Conservation (phyloP, 129 eudicot species). For the Centaurea solstitialis region DNA sequence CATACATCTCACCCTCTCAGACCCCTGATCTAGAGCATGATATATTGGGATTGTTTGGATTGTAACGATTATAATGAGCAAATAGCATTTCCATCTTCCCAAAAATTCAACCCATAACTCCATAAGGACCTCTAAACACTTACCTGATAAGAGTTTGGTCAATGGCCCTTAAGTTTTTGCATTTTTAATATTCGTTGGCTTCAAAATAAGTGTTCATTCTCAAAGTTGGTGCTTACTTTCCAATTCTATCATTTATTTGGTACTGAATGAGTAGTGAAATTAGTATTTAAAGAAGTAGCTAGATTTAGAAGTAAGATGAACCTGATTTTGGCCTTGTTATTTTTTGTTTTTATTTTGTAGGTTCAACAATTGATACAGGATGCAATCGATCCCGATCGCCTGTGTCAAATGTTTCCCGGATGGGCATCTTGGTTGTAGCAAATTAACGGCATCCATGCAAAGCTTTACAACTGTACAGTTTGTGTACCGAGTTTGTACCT, state of each 20-base stretch:
- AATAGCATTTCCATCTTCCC: not conserved
- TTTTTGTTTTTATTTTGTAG: slow-evolving; percentile 32
- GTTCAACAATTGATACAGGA: slow-evolving; percentile 96
- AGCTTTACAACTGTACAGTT: slow-evolving; percentile 3
- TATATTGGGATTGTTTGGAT: not conserved
- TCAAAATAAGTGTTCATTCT: not conserved
- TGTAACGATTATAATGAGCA: not conserved
- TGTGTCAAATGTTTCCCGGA: slow-evolving; percentile 92
- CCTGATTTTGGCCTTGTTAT: not conserved
- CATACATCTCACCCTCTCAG: not conserved
- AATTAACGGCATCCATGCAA: not conserved
- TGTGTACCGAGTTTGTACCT: slow-evolving; percentile 5
- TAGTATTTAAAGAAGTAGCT: not conserved
- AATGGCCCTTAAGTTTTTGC: not conserved
- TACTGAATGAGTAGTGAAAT: not conserved
- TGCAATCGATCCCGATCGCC: slow-evolving; percentile 88
- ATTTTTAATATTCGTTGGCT: not conserved
- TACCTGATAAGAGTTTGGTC: no score
- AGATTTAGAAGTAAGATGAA: not conserved
- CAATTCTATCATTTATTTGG: not conserved
- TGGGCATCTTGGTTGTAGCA: slow-evolving; percentile 91
- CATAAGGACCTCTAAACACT: no score
- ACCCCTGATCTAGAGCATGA: not conserved
- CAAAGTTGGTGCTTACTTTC: not conserved
- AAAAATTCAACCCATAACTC: no score